Evolutionary conservation across 225 moss, liverwort and hornwort species (phyloP), one percentile per base, ranked within the genome.

Genomic region (Anthoceros angustus): DNA sequence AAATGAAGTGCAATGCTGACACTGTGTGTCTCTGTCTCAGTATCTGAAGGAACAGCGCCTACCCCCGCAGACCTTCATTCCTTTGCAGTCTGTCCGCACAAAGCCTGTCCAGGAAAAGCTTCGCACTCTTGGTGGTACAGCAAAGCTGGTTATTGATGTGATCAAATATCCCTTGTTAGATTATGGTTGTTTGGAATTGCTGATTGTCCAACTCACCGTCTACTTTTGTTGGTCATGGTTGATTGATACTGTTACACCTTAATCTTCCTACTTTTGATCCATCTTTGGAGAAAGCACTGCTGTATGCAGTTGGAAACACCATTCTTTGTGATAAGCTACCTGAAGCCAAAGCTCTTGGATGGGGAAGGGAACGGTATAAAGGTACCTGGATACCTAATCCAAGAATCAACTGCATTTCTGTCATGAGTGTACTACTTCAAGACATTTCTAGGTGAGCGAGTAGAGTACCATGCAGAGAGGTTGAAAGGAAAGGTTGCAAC

Each of bases 21-120:
- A 63, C 12, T 63, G 0, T 65, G 64, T 16, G 26, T 65, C 25
- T 55, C 18, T 55, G n/a, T 15, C 16, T 60, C 83, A 98, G 98
- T 98, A 98, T 72, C 66, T 98, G 82, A 98, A 98, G 79, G 98
- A 98, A 76, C 87, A 98, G 74, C 85, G 98, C 39, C 68, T 98
- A 69, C 86, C 89, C 66, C 98, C 98, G 43, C 84, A 86, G 70
- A 89, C 87, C 9, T 98, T 98, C 77, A 92, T 98, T 72, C 98
- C 98, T 12, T 66, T 98, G 69, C 98, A 92, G 68, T 75, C 87
- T 55, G 83, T 92, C 62, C 86, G 92, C 46, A 87, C 92, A 62
- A 98, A 98, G 70, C 81, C 87, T 1, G 43, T 92, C 69, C 98
- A 92, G 14, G 98, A 98, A 75, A 92, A 80, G 80, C 72, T 92